Evolutionary conservation across 176 grass and related monocot genomes (phyloP).

Genomic region (Areca catechu): DNA sequence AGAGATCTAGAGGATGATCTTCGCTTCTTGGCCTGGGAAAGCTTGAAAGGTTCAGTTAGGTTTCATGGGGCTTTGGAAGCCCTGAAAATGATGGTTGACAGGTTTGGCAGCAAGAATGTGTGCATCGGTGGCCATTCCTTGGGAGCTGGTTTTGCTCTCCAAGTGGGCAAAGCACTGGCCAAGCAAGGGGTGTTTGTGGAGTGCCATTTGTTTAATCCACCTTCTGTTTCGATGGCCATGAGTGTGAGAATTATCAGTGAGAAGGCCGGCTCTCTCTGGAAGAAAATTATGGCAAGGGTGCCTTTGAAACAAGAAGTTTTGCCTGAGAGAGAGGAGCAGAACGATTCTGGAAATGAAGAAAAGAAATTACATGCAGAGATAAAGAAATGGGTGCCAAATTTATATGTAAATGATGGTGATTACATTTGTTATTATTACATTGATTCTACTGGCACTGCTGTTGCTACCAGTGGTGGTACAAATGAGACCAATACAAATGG

Average conservation of each 20-base stretch:
- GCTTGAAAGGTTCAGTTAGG: conserved; percentile 68
- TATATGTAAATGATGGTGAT: conserved; percentile 85
- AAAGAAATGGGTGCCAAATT: conserved; percentile 64
- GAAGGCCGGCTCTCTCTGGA: conserved; percentile 50
- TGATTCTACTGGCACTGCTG: conserved; percentile 35
- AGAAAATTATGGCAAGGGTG: conserved; percentile 34
- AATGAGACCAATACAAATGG: conserved; percentile 19
- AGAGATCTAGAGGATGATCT: conserved; percentile 67
- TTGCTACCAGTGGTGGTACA: conserved; percentile 9
- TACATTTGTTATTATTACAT: conserved; percentile 89
- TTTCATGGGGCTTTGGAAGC: conserved; percentile 52
- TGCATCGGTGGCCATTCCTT: conserved; percentile 71
- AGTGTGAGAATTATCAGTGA: conserved; percentile 55
- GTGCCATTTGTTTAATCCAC: conserved; percentile 89
- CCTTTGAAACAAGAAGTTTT: conserved; percentile 14
- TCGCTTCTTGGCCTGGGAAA: conserved; percentile 63
- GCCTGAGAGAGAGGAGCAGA: not conserved
- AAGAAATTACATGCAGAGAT: conserved; percentile 9
- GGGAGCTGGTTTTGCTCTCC: conserved; percentile 75
- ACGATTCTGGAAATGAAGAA: conserved; percentile 13
- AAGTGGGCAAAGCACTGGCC: conserved; percentile 72
- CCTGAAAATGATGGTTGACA: conserved; percentile 24
- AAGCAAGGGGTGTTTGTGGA: conserved; percentile 74
- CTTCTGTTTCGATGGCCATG: conserved; percentile 70
- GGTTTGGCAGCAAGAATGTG: conserved; percentile 29